Conservation (phyloP, 176 grass and related monocot species). For the Elaeis guineensis region DNA sequence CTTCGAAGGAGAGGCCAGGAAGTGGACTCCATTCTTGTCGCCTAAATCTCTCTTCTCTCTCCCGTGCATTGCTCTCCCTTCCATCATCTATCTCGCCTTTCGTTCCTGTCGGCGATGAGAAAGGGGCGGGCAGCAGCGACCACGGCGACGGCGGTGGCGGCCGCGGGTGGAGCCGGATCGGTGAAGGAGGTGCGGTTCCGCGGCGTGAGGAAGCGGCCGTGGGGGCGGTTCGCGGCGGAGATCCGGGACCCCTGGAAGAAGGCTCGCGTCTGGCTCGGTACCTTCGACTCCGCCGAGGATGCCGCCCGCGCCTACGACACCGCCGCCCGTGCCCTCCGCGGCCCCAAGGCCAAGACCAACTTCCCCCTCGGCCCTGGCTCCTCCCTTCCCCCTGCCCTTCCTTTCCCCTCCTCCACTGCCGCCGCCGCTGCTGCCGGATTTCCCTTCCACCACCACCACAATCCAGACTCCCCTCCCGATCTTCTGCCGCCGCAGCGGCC, state of each 20-base stretch:
- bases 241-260: slow-evolving; percentile 67
- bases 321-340: slow-evolving; percentile 45
- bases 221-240: slow-evolving; percentile 75
- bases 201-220: slow-evolving; percentile 67
- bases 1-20: too few relatives aligned
- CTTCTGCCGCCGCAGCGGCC: slow-evolving; percentile 22
- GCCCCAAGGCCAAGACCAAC: slow-evolving; percentile 71
- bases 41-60: too few relatives aligned
- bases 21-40: too few relatives aligned
- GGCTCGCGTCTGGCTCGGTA: slow-evolving; percentile 67
- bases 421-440: background rate
- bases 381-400: background rate
- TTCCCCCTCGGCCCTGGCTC: slow-evolving; percentile 23
- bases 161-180: background rate
- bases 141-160: slow-evolving; percentile 3
- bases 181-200: slow-evolving; percentile 42
- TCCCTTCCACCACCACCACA: too few relatives aligned
- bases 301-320: slow-evolving; percentile 59
- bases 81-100: too few relatives aligned
- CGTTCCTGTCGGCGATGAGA: too few relatives aligned
- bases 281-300: slow-evolving; percentile 69
- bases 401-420: slow-evolving; percentile 4
- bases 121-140: too few relatives aligned
- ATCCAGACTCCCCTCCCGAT: background rate
- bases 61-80: too few relatives aligned